phyloP scores from a whole-genome alignment of 106 monocot genomes.

The Dioscorea zingiberensis region DNA sequence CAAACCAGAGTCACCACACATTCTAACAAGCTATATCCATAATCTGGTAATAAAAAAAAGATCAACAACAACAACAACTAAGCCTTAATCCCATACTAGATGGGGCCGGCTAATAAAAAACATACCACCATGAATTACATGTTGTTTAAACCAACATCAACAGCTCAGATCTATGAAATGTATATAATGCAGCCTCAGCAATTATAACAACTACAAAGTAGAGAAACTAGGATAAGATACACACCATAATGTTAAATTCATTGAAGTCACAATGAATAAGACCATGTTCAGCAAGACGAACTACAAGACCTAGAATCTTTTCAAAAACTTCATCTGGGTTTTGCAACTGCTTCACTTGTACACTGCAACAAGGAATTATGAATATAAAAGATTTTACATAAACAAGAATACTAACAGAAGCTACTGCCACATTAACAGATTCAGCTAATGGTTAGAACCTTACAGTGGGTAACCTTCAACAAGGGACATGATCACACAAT shows the following conservation, averaged over 20 bases:
- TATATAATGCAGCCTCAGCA: not conserved
- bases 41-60: too few species aligned
- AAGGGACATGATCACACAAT: slow-evolving; percentile 96
- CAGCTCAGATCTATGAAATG: too few species aligned
- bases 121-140: too few species aligned
- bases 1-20: too few species aligned
- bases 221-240: not conserved
- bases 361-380: slow-evolving; percentile 27
- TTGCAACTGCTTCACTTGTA: slow-evolving; percentile 76
- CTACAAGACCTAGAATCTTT: slow-evolving; percentile 61
- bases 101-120: too few species aligned
- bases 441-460: slow-evolving; percentile 2
- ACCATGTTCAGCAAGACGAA: slow-evolving; percentile 90
- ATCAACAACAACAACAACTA: too few species aligned
- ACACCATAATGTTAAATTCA: slow-evolving; percentile 96
- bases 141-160: too few species aligned
- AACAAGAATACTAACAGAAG: too few species aligned
- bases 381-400: not conserved
- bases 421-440: not conserved
- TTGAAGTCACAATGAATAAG: slow-evolving; percentile 98
- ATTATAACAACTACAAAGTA: not conserved
- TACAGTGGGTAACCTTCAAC: slow-evolving; percentile 96
- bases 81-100: too few species aligned
- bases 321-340: slow-evolving; percentile 86
- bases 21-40: too few species aligned